Evolutionary conservation across 108 stramenopile species (phyloP), one percentile per base, ranked within the genome.

Genomic region (Nitzschia sp.): DNA sequence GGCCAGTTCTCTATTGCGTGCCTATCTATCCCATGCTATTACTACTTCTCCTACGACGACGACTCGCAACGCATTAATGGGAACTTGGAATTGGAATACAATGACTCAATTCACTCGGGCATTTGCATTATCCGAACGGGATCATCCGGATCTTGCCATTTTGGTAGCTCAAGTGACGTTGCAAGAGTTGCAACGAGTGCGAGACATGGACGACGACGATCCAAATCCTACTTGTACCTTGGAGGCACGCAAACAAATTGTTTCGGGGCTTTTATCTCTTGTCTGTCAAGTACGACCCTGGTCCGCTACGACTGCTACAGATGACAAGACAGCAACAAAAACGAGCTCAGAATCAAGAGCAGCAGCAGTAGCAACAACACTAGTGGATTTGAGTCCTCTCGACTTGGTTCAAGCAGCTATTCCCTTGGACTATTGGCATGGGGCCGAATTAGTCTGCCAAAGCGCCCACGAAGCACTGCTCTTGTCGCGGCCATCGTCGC

Each of bases 401-500:
- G 42, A 38, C 48, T 66, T 88, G n/a, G 74, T 88, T 21, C 46
- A 71, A 18, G 74, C 70, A 6, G 82, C 90, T 29, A 74, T 79
- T 32, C 66, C 75, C 18, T 60, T 62, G 9, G 83, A 85, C 59
- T 79, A 84, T 0, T 88, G 85, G 83, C 81, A 82, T 47, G 71
- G 81, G 17, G 85, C 87, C 23, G 90, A 91, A 75, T 62, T 75
- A 29, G 54, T 88, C 19, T 88, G 86, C 42, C 68, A 66, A 54
- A 73, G 80, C 30, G 78, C 83, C 9, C 32, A 78, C 13, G 60
- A n/a, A n/a, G 63, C 1, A 60, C 81, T 21, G 67, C 67, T 0
- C 46, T 48, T 23, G 33, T 46, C 34, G 19, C 47, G 17, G 19
- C 32, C 61, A 61, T 17, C 29, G 35, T 36, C 58, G 1, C n/a